Conservation (phyloP, 225 moss, liverwort and hornwort species). For the Polytrichum formosum region DNA sequence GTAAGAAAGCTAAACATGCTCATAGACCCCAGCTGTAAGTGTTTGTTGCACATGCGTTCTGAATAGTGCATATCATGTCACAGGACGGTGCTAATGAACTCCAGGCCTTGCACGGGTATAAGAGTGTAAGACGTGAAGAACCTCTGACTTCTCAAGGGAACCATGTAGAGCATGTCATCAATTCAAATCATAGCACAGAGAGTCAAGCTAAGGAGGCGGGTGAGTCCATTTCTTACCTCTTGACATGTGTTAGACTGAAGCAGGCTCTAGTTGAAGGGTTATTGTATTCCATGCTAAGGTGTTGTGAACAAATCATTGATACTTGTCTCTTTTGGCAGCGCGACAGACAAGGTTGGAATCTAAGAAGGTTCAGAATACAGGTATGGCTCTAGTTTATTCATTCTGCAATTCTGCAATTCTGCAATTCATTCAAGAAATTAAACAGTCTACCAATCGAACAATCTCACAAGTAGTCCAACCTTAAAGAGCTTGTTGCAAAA, state of each 20-base stretch:
- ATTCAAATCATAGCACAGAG: constrained; percentile 20
- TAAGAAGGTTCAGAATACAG: constrained; percentile 41
- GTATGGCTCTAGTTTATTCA: constrained; percentile 10
- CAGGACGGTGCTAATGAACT: constrained; percentile 46
- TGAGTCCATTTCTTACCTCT: constrained; percentile 6
- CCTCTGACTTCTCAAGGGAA: constrained; percentile 32
- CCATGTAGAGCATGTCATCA: constrained; percentile 30
- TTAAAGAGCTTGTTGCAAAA: constrained; percentile 1
- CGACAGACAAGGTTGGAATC: constrained; percentile 30
- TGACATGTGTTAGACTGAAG: too few species aligned
- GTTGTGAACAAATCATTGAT: not conserved
- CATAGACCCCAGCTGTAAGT: not conserved
- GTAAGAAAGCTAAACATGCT: too few species aligned
- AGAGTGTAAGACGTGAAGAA: constrained; percentile 48
- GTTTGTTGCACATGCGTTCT: not conserved
- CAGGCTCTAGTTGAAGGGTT: too few species aligned
- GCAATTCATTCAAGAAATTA: too few species aligned
- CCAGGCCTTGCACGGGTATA: constrained; percentile 75
- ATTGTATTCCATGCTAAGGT: not conserved
- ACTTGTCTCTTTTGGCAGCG: constrained; percentile 6
- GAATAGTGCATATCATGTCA: not conserved
- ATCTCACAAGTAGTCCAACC: not conserved
- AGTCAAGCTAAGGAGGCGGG: constrained; percentile 29
- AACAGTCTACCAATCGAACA: not conserved
- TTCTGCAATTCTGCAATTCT: too few species aligned